These are phyloP conservation scores for Danielia reshetovae DNA, from an alignment of 805 yeast genomes.

Conservation along the genomic window DNA sequence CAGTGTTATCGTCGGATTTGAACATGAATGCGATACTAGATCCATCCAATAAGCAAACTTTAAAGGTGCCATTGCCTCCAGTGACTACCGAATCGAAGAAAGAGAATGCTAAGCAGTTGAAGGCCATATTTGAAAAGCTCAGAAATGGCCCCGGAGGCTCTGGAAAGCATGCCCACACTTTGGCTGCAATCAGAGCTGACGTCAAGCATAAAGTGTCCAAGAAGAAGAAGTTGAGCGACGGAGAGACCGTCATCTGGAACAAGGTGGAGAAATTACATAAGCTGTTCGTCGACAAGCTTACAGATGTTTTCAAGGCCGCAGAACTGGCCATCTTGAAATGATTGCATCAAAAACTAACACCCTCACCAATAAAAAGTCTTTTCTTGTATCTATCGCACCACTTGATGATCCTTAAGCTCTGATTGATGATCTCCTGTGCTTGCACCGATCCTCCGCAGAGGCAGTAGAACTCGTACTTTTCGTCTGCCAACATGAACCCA, in stretches of 20 bases:
- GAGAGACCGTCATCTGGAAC: conserved; percentile 48
- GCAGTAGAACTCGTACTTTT: conserved; percentile 35
- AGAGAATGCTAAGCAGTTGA: conserved; percentile 56
- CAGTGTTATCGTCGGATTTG: conserved; percentile 63
- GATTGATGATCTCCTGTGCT: conserved; percentile 52
- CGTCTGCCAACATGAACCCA: conserved; percentile 37
- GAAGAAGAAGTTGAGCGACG: conserved; percentile 49
- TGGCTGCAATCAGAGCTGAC: conserved; percentile 39
- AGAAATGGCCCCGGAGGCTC: conserved; percentile 39
- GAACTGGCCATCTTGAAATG: conserved; percentile 46
- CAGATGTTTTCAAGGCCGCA: conserved; percentile 30
- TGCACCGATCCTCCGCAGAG: conserved; percentile 43
- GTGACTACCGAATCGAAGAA: conserved; percentile 64
- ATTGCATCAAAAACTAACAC: conserved; percentile 22
- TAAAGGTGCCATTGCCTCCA: conserved; percentile 73
- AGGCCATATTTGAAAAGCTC: conserved; percentile 61
- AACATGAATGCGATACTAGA: conserved; percentile 81
- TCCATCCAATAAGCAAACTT: conserved; percentile 64
- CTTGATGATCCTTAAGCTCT: conserved; percentile 59
- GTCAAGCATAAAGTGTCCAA: conserved; percentile 52
- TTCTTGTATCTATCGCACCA: conserved; percentile 77
- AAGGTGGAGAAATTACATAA: conserved; percentile 72
- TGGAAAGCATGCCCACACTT: conserved; percentile 41
- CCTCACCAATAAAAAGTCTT: conserved; percentile 69
- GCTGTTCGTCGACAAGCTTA: conserved; percentile 54